Conservation (phyloP, 805 yeast species). For the Komagataella ulmi region DNA sequence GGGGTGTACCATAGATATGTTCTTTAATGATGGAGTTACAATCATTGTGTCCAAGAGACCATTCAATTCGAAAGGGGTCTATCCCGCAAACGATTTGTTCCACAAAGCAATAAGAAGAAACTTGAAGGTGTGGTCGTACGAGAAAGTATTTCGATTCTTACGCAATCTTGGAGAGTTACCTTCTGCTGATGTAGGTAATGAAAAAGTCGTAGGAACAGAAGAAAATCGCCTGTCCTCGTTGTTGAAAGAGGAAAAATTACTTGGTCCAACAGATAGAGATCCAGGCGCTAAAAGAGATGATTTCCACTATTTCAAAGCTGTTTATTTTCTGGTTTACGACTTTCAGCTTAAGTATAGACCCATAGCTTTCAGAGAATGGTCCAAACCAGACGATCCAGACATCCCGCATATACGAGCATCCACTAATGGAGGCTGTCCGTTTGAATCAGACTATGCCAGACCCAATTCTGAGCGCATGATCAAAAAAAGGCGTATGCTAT, state of each 20-base stretch:
- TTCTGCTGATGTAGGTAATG: conserved; percentile 8
- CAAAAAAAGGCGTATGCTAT: conserved; percentile 15
- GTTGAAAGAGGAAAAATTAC: conserved; percentile 70
- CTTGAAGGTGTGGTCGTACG: conserved; percentile 83
- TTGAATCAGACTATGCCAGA: conserved; percentile 42
- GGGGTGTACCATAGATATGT: conserved; percentile 45
- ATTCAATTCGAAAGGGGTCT: conserved; percentile 21
- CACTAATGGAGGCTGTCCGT: conserved; percentile 71
- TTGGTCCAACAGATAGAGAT: conserved; percentile 83
- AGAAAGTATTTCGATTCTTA: conserved; percentile 72
- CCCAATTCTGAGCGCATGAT: conserved; percentile 13
- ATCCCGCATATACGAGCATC: conserved; percentile 41
- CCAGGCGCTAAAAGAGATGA: conserved; percentile 79
- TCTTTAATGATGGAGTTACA: conserved; percentile 52
- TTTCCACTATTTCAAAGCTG: conserved; percentile 63
- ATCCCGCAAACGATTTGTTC: conserved; percentile 49
- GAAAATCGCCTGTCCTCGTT: conserved; percentile 40
- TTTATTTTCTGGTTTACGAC: conserved; percentile 72
- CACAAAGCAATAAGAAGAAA: conserved; percentile 40
- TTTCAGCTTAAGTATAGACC: conserved; percentile 69
- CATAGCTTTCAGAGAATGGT: conserved; percentile 74
- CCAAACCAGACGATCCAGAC: conserved; percentile 23
- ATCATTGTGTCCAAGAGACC: conserved; percentile 65
- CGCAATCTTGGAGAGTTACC: conserved; percentile 39
- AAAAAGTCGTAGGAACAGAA: conserved; percentile 2